Percentiles rank a stretch among this genome's conserved stretches.
These are phyloP conservation scores for Acacia confusa DNA, from an alignment of 306 rosid genomes.

Conservation along the genomic window DNA sequence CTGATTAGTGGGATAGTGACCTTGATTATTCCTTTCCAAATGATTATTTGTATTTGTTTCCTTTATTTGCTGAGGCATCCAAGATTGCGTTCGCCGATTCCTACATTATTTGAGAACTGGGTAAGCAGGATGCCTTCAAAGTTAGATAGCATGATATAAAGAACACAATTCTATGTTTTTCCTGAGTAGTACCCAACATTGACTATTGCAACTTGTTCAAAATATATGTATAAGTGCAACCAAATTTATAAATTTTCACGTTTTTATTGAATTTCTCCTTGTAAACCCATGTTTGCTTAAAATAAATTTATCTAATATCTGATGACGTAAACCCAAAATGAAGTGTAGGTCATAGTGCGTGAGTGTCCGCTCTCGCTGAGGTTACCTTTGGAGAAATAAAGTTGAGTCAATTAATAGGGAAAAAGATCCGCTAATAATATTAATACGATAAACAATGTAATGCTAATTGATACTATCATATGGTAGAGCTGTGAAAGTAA, in stretches of 20 bases:
- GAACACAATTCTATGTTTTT: not conserved
- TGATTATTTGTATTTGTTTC: not conserved
- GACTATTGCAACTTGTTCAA: not conserved
- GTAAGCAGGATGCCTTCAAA: slow-evolving; percentile 52
- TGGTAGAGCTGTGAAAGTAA: not conserved
- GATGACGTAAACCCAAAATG: no score
- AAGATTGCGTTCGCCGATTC: slow-evolving; percentile 22
- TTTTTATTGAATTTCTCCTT: not conserved
- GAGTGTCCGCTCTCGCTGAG: no score
- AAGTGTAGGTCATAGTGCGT: no score
- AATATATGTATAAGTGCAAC: not conserved
- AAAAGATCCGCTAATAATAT: not conserved
- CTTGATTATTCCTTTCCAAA: slow-evolving; percentile 22
- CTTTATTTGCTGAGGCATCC: slow-evolving; percentile 39
- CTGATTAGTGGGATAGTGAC: slow-evolving; percentile 30
- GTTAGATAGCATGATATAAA: slow-evolving; percentile 45
- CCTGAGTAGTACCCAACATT: not conserved
- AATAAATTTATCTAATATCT: no score
- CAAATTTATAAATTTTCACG: not conserved
- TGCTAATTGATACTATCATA: not conserved
- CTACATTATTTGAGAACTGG: slow-evolving; percentile 37
- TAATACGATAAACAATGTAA: not conserved
- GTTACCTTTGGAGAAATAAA: not conserved
- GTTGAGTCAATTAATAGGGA: not conserved
- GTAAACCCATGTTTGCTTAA: no score